phyloP scores from a whole-genome alignment of 768 basidiomycete species.

The Clavaria fumosa region DNA sequence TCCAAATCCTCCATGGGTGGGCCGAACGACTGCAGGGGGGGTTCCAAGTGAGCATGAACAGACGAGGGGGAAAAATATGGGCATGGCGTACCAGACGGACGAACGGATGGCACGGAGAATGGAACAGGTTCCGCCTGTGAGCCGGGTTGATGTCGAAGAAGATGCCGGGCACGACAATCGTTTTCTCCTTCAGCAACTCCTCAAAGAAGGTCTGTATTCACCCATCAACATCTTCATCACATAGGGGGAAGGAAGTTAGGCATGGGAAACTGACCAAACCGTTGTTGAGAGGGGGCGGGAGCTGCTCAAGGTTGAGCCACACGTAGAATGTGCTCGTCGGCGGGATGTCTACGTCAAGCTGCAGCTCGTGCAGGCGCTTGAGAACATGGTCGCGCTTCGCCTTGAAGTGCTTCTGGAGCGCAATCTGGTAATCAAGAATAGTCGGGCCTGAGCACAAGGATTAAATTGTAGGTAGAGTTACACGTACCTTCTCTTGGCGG shows the following conservation, averaged over 20 bases:
- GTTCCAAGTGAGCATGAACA: too few species aligned
- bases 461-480: not conserved
- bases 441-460: not conserved
- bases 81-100: slow-evolving; percentile 74
- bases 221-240: not conserved
- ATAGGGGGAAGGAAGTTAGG: not conserved
- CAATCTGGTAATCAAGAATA: slow-evolving; percentile 27
- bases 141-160: slow-evolving; percentile 77
- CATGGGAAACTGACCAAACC: slow-evolving; percentile 40
- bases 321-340: slow-evolving; percentile 85
- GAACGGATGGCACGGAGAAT: slow-evolving; percentile 82
- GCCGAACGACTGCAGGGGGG: too few species aligned
- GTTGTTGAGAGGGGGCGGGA: slow-evolving; percentile 75
- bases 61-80: too few species aligned
- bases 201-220: slow-evolving; percentile 75
- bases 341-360: slow-evolving; percentile 60
- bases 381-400: slow-evolving; percentile 84
- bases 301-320: slow-evolving; percentile 74
- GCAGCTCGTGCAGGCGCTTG: slow-evolving; percentile 59
- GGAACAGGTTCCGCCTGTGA: slow-evolving; percentile 78
- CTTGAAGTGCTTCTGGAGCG: slow-evolving; percentile 85
- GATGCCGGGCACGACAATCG: slow-evolving; percentile 83
- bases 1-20: slow-evolving; percentile 70
- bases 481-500: slow-evolving; percentile 47
- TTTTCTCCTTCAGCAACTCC: slow-evolving; percentile 79